phyloP scores from a whole-genome alignment of 2,329 filamentous ascomycete genomes.

The Colletotrichum sojae region DNA sequence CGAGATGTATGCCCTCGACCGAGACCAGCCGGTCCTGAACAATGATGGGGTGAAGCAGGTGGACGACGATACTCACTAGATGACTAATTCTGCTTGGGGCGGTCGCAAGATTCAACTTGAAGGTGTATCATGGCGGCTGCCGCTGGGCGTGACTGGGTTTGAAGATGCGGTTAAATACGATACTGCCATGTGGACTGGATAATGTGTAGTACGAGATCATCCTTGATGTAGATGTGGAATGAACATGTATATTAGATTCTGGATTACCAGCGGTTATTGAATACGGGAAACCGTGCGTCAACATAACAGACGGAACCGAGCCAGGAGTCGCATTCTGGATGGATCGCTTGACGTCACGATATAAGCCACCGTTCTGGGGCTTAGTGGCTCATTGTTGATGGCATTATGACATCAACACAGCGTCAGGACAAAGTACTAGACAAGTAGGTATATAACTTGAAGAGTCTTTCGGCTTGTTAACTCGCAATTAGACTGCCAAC shows the following conservation, averaged over 20 bases:
- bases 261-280: not conserved
- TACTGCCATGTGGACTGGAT: not conserved
- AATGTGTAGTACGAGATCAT: not conserved
- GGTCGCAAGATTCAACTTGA: too few relatives aligned
- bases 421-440: not conserved
- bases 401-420: conserved; percentile 25
- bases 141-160: too few relatives aligned
- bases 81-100: not conserved
- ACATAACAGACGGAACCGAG: not conserved
- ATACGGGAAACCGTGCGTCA: not conserved
- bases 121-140: too few relatives aligned
- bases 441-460: not conserved
- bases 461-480: not conserved
- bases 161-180: not conserved
- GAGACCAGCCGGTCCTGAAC: conserved; percentile 49
- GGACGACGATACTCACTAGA: not conserved
- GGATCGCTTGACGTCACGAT: conserved; percentile 50
- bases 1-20: conserved; percentile 55
- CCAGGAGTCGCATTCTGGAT: not conserved
- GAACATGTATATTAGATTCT: not conserved
- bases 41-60: conserved; percentile 34
- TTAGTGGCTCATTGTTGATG: not conserved
- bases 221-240: not conserved
- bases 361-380: not conserved
- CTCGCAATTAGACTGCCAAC: not conserved